Base-by-base conservation (phyloP, 352 stramenopile species). In the Lagenidium sp. region DNA sequence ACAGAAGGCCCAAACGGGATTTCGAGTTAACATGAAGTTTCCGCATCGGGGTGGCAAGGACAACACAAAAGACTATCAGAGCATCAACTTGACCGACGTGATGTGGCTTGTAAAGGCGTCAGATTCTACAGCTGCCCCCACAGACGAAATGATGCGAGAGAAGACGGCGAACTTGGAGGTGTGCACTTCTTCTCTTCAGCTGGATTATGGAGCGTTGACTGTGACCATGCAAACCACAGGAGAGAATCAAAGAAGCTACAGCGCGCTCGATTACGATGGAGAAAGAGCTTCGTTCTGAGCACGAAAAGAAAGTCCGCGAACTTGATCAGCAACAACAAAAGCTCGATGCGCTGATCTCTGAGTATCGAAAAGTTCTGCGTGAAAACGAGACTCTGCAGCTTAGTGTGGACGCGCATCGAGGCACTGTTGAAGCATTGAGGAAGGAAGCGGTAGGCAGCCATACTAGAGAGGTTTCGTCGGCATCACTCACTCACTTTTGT, bases 51-150 rank as follows among this genome's bases (percentile, higher is more conserved):
- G 75, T 43, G 79, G 70, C 21, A 94, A 94, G 47, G 81, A 94
- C 47, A 89, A 82, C 54, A 94, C 81, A 36, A 94, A 91, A 38
- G 81, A 94, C 49, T 94, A 94, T 53, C 76, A 89, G 51, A 94
- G 78, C 44, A 82, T 94, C 31, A 80, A 75, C 50, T 49, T 94
- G 22, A 79, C 66, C 20, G 70, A 89, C 28, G 69, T 94, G 6
- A 78, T 76, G 58, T 94, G 81, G 81, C 65, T 94, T 47, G 74
- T 94, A 23, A 94, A 85, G 36, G 81, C 68, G 6, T 65, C 82
- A 24, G 81, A 94, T 36, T 54, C 76, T 39, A 76, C 68, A 21
- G 65, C 72, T 13, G 78, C 78, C 6, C 79, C 76, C 13, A 88
- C 74, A 1, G 81, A 94, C 47, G 81, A 91, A 52, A 56, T 89